Conservation (phyloP, 164 flowering plant genomes). For the Umbellularia californica region DNA sequence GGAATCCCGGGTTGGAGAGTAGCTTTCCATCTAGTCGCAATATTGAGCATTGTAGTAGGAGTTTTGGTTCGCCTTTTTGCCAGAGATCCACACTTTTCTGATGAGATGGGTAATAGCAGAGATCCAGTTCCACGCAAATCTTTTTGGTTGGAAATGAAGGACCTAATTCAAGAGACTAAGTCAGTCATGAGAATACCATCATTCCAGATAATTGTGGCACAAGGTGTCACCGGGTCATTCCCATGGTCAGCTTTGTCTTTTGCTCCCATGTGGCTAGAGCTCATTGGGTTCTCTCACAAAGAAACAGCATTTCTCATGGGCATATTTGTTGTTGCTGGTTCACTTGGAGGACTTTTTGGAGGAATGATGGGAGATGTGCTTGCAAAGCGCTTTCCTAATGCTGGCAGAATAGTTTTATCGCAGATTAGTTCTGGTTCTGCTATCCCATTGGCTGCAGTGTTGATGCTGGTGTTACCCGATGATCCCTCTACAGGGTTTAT, state of each 20-base stretch:
- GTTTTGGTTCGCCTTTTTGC: slow-evolving; percentile 58
- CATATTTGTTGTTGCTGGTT: slow-evolving; percentile 54
- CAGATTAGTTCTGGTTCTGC: slow-evolving; percentile 91
- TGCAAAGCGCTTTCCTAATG: slow-evolving; percentile 60
- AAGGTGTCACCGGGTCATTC: slow-evolving; percentile 85
- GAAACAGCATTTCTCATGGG: slow-evolving; percentile 62
- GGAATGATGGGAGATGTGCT: slow-evolving; percentile 83
- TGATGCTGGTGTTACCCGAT: slow-evolving; percentile 60
- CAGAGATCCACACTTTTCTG: slow-evolving; percentile 58
- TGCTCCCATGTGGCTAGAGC: slow-evolving; percentile 94
- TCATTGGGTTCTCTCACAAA: slow-evolving; percentile 74
- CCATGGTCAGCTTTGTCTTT: slow-evolving; percentile 96
- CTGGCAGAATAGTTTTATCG: slow-evolving; percentile 78
- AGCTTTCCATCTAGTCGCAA: slow-evolving; percentile 71
- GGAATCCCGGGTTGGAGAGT: slow-evolving; percentile 91
- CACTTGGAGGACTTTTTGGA: slow-evolving; percentile 86
- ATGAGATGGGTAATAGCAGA: slow-evolving; percentile 16
- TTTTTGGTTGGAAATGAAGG: slow-evolving; percentile 49
- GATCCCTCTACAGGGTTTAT: slow-evolving; percentile 54
- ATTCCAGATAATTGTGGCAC: slow-evolving; percentile 86
- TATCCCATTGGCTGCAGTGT: slow-evolving; percentile 76
- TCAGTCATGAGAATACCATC: slow-evolving; percentile 73
- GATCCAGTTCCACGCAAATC: slow-evolving; percentile 26
- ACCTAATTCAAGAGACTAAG: slow-evolving; percentile 55
- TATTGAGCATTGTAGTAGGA: slow-evolving; percentile 66